Base-by-base conservation (phyloP, 73 alveolate species). In the Paraurostyla sp. region DNA sequence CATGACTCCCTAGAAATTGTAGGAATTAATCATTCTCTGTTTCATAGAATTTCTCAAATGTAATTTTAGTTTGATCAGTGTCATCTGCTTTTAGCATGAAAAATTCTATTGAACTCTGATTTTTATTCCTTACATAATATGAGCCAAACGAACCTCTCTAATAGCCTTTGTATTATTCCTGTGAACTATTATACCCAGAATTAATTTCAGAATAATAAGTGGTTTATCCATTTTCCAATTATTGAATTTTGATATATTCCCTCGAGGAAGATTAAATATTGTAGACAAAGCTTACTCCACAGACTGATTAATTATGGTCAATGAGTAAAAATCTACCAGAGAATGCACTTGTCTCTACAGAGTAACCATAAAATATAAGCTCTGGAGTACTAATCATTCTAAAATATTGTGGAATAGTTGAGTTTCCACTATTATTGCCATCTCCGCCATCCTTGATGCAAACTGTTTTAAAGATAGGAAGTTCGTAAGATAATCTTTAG, bases 1-100 rank as follows among this genome's bases (percentile, higher is more conserved):
- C 87, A 73, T 45, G 87, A 73, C 65, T 30, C 20, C 87, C 87
- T 22, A 30, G 43, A 45, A 23, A 50, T 27, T 18, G 11, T 11
- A 11, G 16, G 13, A 18, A 27, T 11, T 9, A 7, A 0, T 16
- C 71, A 13, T 25, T 73, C 0, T 40, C 1, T 15, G 87, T 73
- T 16, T 42, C 22, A 73, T 18, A 43, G 46, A 73, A n/a, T 35
- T 73, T 45, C 16, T 73, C 25, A 25, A 73, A 73, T 3, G 7
- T 50, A 15, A 73, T 73, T 43, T 73, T 71, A 30, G 58, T 15
- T 15, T 71, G 71, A 23, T 68, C 42, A 7, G 56, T 32, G 20
- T 3, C 58, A 32, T 35, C 40, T 38, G 32, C 18, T 13, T 38
- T n/a, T 45, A 50, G 49, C 20, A 40, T 71, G n/a, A 22, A 43